These are phyloP conservation scores for Talaromyces sp. DNA, from an alignment of 2,329 filamentous ascomycete species.

Conservation along the genomic window DNA sequence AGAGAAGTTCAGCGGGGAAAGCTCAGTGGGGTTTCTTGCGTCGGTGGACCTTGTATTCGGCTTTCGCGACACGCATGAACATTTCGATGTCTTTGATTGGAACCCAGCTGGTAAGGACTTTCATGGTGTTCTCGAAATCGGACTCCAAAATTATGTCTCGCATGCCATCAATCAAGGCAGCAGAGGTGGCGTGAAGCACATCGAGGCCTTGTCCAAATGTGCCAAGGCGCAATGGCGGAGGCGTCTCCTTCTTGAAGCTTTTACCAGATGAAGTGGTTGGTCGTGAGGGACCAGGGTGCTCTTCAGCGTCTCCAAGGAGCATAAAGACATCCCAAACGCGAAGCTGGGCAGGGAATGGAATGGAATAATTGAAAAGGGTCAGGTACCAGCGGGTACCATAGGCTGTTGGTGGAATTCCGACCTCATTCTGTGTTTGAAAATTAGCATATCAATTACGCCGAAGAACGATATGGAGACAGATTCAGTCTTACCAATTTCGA, in stretches of 20 bases:
- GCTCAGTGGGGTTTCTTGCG: constrained; percentile 45
- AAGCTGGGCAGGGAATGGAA: constrained; percentile 91
- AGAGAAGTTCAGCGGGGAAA: background rate
- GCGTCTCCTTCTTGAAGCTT: constrained; percentile 24
- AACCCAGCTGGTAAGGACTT: constrained; percentile 89
- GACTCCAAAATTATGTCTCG: constrained; percentile 85
- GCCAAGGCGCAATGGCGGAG: constrained; percentile 25
- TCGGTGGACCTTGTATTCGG: constrained; percentile 76
- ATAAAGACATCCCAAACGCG: constrained; percentile 98
- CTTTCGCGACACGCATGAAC: constrained; percentile 84
- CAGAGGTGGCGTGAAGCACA: constrained; percentile 84
- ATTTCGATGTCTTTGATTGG: constrained; percentile 92
- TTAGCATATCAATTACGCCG: constrained; percentile 1
- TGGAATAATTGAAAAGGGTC: constrained; percentile 94
- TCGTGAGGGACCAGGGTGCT: constrained; percentile 31
- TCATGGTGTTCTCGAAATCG: constrained; percentile 98
- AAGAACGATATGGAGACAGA: background rate
- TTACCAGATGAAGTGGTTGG: constrained; percentile 27
- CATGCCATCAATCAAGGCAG: constrained; percentile 87
- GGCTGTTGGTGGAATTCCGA: constrained; percentile 82
- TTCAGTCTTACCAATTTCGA: constrained; percentile 69
- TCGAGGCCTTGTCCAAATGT: constrained; percentile 71
- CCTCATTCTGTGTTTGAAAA: constrained; percentile 61
- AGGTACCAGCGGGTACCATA: constrained; percentile 98
- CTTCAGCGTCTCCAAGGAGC: constrained; percentile 78